These are phyloP conservation scores for Pisolithus albus DNA, from an alignment of 768 basidiomycete genomes.

Conservation along the genomic window DNA sequence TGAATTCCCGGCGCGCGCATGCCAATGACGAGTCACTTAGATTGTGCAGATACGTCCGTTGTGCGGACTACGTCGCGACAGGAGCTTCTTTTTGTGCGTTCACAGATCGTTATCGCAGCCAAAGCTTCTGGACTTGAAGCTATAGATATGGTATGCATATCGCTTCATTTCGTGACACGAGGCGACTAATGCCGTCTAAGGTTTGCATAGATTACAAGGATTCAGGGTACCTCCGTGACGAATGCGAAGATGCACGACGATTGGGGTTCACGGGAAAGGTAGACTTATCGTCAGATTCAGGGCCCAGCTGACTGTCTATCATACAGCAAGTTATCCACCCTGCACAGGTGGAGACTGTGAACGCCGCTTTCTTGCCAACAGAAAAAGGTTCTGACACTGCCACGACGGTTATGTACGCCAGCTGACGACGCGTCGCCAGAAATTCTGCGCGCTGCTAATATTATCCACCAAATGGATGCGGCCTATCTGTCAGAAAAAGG, in stretches of 20 bases:
- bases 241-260: slow-evolving; percentile 71
- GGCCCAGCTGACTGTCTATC: not conserved
- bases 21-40: slow-evolving; percentile 32
- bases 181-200: slow-evolving; percentile 29
- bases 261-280: slow-evolving; percentile 94
- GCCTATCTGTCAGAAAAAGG: slow-evolving; percentile 51
- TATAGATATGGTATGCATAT: slow-evolving; percentile 73
- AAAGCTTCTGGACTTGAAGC: slow-evolving; percentile 79
- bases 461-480: slow-evolving; percentile 57
- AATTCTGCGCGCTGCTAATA: slow-evolving; percentile 67
- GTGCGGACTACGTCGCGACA: slow-evolving; percentile 64
- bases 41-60: slow-evolving; percentile 85
- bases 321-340: slow-evolving; percentile 93
- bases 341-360: slow-evolving; percentile 68
- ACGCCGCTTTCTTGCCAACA: slow-evolving; percentile 73
- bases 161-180: not conserved
- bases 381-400: slow-evolving; percentile 42
- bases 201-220: slow-evolving; percentile 89
- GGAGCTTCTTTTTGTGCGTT: slow-evolving; percentile 81
- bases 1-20: slow-evolving; percentile 1
- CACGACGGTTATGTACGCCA: not conserved
- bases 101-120: slow-evolving; percentile 72
- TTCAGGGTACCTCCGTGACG: slow-evolving; percentile 54
- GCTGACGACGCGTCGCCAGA: slow-evolving; percentile 36
- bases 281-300: not conserved